Percentiles rank a stretch among this genome's conserved stretches.
phyloP scores from a whole-genome alignment of 306 rosid genomes.

The Neltuma alba region DNA sequence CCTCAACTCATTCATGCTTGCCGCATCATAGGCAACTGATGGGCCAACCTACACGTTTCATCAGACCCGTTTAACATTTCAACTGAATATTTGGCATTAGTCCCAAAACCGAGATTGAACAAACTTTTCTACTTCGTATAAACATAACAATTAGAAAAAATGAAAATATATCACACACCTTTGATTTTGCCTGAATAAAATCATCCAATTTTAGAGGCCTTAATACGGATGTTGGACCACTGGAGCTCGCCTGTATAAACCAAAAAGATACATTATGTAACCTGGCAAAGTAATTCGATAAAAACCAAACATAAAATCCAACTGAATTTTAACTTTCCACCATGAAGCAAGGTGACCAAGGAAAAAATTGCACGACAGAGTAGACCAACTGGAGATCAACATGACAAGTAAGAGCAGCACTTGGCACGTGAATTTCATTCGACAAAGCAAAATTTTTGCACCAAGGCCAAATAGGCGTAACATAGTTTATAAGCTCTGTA shows the following conservation, averaged over 20 bases:
- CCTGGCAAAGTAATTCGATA: slow-evolving; percentile 10
- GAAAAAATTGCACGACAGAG: neutral
- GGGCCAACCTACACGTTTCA: slow-evolving; percentile 78
- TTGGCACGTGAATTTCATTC: neutral
- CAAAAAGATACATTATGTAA: slow-evolving; percentile 11
- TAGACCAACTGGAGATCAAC: neutral
- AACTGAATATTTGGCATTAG: neutral
- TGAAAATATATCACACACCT: slow-evolving; percentile 47
- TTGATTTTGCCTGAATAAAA: slow-evolving; percentile 79
- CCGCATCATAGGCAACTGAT: slow-evolving; percentile 87
- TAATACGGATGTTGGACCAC: slow-evolving; percentile 32
- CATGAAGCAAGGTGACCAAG: neutral
- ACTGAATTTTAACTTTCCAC: neutral
- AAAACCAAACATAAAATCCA: neutral
- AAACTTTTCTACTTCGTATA: too few species aligned
- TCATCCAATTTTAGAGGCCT: slow-evolving; percentile 79
- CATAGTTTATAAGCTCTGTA: slow-evolving; percentile 23
- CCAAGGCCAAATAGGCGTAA: neutral
- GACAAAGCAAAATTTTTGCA: neutral
- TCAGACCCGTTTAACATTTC: neutral
- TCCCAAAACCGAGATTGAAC: too few species aligned
- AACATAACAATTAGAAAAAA: too few species aligned
- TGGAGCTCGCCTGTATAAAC: slow-evolving; percentile 32
- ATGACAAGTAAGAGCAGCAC: neutral
- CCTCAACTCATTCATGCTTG: slow-evolving; percentile 92